Base-by-base conservation (phyloP, 2,329 filamentous ascomycete species). In the Monilinia fructicola region DNA sequence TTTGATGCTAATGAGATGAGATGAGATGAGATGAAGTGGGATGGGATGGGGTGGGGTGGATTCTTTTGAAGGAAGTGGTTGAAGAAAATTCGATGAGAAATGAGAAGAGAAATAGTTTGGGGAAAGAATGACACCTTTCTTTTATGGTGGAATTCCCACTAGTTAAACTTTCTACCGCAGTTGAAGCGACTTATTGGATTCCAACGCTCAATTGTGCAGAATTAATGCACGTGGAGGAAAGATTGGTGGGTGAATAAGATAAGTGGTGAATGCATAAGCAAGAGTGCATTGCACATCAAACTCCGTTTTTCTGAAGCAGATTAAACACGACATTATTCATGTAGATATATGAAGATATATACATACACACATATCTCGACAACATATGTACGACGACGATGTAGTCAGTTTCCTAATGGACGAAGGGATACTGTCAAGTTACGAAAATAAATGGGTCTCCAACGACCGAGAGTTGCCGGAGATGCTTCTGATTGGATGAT, bases 351-450 rank as follows among this genome's bases (percentile, higher is more conserved):
- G 59, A 63, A 69, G 48, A 64, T 70, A 69, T 59, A 64, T 66
- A 58, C 42, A 63, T 31, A 69, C 55, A 64, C 64, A 58, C 42
- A 63, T 31, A 6, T 12, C 14, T 60, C 28, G 10, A 55, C 21
- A 66, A 54, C 18, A 42, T 40, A 61, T 14, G 31, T 54, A 68
- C 67, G 67, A 67, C 67, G 67, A 69, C 42, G 52, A 44, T 54
- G 66, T 69, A 66, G 66, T 44, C 58, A 52, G 59, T 67, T 69
- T 66, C 71, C 70, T 11, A 70, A 71, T 65, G 68, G 67, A 68
- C 69, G 28, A 72, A 69, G 54, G 67, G 63, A 69, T n/a, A 38
- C 65, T 50, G 48, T 53, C 38, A 23, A 46, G n/a, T 60, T 26
- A 69, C 68, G 68, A 70, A 70, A 72, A 71, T 68, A 42, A 60